Evolutionary conservation across 2,329 filamentous ascomycete genomes (phyloP).

Genomic region (Torrubiella hemipterigena): DNA sequence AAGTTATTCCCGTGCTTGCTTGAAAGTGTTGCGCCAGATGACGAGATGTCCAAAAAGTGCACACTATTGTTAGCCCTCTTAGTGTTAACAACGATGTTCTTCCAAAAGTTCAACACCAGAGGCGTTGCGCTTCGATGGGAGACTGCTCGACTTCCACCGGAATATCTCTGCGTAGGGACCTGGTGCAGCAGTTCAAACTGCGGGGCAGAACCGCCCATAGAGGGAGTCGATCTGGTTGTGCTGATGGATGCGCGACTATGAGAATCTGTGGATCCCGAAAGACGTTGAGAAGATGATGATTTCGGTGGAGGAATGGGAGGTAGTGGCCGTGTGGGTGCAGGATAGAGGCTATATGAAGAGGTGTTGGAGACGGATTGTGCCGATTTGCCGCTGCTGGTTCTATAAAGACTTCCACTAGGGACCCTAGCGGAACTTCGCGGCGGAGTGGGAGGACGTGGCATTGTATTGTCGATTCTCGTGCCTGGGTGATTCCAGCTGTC

Average conservation of each 20-base stretch:
- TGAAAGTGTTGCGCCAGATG: constrained; percentile 18
- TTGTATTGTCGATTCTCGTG: background rate
- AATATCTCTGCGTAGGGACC: background rate
- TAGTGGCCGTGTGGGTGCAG: background rate
- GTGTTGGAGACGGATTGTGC: background rate
- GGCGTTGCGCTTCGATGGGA: background rate
- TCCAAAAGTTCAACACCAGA: constrained; percentile 8
- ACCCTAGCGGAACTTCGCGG: too few relatives aligned
- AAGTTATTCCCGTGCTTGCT: constrained; percentile 48
- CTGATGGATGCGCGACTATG: background rate
- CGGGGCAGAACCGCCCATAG: too few relatives aligned
- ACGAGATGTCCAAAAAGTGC: constrained; percentile 23
- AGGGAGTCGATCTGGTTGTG: background rate
- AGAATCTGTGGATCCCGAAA: background rate
- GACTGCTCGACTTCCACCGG: background rate
- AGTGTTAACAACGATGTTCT: constrained; percentile 11
- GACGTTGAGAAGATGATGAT: too few relatives aligned
- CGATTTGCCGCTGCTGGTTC: background rate
- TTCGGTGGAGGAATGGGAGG: background rate
- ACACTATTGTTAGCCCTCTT: constrained; percentile 19
- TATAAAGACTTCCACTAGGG: background rate
- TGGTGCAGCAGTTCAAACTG: background rate
- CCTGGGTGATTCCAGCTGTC: background rate
- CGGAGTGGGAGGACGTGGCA: too few relatives aligned
- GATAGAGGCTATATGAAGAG: background rate